Evolutionary conservation across 2,329 filamentous ascomycete genomes (phyloP).

Genomic region (Cryphonectria radicalis): DNA sequence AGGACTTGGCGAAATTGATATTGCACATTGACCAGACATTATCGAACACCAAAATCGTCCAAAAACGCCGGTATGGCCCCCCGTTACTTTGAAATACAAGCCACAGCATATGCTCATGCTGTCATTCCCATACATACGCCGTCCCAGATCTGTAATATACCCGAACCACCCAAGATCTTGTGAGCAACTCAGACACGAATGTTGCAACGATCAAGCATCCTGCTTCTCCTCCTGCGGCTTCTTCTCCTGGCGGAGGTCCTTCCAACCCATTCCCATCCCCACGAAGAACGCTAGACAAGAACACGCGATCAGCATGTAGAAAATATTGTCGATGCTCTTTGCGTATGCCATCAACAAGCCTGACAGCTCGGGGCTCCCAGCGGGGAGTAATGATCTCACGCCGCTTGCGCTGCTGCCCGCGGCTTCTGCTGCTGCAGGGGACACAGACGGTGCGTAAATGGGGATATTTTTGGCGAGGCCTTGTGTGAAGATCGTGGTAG

Average conservation of each 20-base stretch:
- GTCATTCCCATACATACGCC: not conserved
- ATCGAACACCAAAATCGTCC: not conserved
- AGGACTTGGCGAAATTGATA: too few relatives aligned
- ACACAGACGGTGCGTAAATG: conserved; percentile 13
- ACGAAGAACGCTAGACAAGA: not conserved
- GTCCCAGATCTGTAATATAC: not conserved
- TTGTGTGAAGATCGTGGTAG: conserved; percentile 9
- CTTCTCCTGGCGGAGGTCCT: not conserved
- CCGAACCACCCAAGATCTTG: not conserved
- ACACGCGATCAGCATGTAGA: conserved; percentile 10
- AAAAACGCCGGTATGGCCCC: not conserved
- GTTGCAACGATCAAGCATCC: not conserved
- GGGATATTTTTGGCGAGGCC: not conserved
- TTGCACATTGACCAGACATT: too few relatives aligned
- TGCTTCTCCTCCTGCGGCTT: not conserved
- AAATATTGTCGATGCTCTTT: conserved; percentile 17
- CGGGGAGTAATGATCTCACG: conserved; percentile 5
- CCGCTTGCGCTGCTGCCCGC: conserved; percentile 9
- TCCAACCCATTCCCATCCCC: not conserved
- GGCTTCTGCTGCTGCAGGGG: conserved; percentile 3
- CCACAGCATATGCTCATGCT: not conserved
- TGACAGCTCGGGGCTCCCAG: conserved; percentile 1
- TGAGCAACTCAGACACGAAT: not conserved
- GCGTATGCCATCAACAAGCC: conserved; percentile 21
- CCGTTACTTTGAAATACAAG: not conserved